Evolutionary conservation across 352 stramenopile genomes (phyloP), one percentile per base, ranked within the genome.

Genomic region (Phytophthora uliginosa): DNA sequence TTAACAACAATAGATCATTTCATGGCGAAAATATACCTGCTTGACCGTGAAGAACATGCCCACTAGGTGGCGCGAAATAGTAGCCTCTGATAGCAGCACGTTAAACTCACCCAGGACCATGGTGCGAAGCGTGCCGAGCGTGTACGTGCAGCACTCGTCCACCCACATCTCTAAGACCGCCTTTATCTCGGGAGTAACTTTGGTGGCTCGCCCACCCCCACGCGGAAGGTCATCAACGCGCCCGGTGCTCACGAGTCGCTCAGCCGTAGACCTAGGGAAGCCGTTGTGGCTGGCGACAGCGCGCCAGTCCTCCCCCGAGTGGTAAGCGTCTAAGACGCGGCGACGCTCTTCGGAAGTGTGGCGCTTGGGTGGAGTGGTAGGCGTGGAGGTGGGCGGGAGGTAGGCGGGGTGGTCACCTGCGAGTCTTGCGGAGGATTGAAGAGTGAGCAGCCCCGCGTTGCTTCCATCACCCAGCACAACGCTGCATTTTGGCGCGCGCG

Each of bases 21-120:
- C 28, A 7, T 31, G 7, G 28, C 4, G 0, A 31, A 31, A 8
- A 3, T 31, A 31, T 31, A 67, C 62, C 48, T 68, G 58, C 42
- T 76, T 76, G 4, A 73, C 34, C 6, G 62, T 76, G 47, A 66
- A 79, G 4, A 76, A 58, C 36, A 68, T 31, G 28, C 28, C 28
- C 28, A 31, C 28, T 31, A 31, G 28, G 22, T 64, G 63, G 5
- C 52, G 17, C 24, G 45, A 73, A 12, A 68, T 67, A 3, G 67
- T 73, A 10, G 54, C 66, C 28, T 40, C 33, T 6, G 63, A 79
- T 0, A 73, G 28, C 0, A 50, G 2, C 7, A 66, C 57, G 3
- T 38, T 48, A 7, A 63, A 60, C 10, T 64, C 58, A 3, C 33
- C 26, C 7, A 28, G 31, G 1, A 50, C 24, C 15, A 48, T 13